These are phyloP conservation scores for Iberis pinnata DNA, from an alignment of 345 rosid genomes.

Conservation along the genomic window DNA sequence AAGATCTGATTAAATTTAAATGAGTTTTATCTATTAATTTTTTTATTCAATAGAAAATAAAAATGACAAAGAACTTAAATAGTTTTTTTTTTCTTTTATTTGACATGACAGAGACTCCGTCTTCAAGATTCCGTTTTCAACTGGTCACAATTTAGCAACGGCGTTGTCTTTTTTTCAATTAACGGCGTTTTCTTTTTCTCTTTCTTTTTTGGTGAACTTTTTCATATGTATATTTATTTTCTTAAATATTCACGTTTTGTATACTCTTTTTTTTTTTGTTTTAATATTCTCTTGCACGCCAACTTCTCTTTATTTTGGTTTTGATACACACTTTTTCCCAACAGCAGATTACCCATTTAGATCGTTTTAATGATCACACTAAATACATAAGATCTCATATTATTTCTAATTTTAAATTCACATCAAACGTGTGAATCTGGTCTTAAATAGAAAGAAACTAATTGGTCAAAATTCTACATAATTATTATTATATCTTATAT, in stretches of 20 bases:
- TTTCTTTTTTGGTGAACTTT: not conserved
- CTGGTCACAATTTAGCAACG: conserved; percentile 15
- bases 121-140: conserved; percentile 31
- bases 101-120: conserved; percentile 9
- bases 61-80: conserved; percentile 24
- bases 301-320: no score
- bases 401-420: not conserved
- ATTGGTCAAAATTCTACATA: not conserved
- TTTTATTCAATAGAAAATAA: not conserved
- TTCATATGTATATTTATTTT: no score
- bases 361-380: not conserved
- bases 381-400: conserved; percentile 11
- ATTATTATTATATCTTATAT: not conserved
- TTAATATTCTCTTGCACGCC: no score
- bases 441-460: not conserved
- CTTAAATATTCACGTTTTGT: no score
- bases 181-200: conserved; percentile 19
- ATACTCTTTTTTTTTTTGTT: no score
- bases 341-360: no score
- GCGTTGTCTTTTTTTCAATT: not conserved
- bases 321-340: not conserved
- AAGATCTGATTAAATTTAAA: not conserved
- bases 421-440: conserved; percentile 21
- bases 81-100: conserved; percentile 1
- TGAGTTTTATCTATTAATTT: not conserved